Conservation (phyloP, 1,284 basidiomycete genomes). For the Entoloma clypeatum region DNA sequence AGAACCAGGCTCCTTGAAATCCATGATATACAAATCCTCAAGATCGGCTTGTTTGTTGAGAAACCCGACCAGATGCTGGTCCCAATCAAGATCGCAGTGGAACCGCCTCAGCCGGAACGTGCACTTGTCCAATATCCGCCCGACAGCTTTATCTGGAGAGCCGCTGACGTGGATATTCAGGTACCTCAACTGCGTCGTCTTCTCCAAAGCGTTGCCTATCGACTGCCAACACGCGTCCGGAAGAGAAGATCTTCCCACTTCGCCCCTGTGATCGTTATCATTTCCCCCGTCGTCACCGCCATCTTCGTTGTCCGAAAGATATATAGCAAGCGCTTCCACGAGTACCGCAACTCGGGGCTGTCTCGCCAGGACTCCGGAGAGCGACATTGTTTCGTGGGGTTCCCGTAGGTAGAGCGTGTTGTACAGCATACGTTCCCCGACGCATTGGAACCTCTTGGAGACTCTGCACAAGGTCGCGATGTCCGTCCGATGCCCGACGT, state of each 20-base stretch:
- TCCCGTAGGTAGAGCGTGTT: conserved; percentile 49
- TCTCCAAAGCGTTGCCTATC: conserved; percentile 45
- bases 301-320: conserved; percentile 26
- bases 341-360: conserved; percentile 44
- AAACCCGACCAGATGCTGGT: conserved; percentile 49
- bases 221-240: conserved; percentile 47
- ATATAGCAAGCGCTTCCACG: conserved; percentile 53
- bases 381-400: conserved; percentile 31
- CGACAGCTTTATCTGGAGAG: conserved; percentile 35
- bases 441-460: conserved; percentile 48
- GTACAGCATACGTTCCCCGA: conserved; percentile 56
- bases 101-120: conserved; percentile 53
- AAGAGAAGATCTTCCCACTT: conserved; percentile 17
- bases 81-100: conserved; percentile 65
- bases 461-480: conserved; percentile 53
- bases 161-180: conserved; percentile 49
- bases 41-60: conserved; percentile 48
- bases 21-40: conserved; percentile 54
- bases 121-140: conserved; percentile 50
- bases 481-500: conserved; percentile 48
- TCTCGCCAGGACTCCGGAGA: conserved; percentile 45
- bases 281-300: conserved; percentile 19
- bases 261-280: conserved; percentile 17
- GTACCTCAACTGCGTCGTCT: conserved; percentile 42
- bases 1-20: conserved; percentile 40